These are phyloP conservation scores for Salix viminalis DNA, from an alignment of 345 rosid genomes.

Conservation along the genomic window DNA sequence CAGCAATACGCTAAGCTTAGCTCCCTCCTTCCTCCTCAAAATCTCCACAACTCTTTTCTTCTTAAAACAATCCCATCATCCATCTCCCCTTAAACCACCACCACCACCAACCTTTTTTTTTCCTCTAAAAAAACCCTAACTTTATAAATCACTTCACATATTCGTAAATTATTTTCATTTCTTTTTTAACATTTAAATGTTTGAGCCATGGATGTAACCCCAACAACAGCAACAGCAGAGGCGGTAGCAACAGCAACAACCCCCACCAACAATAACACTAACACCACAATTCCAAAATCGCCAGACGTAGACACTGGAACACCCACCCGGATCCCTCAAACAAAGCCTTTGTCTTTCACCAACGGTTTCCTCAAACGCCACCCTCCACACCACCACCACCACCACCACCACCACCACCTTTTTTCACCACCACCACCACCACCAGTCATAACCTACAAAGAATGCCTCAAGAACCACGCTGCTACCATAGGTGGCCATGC, in stretches of 20 bases:
- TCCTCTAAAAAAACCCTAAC: background rate
- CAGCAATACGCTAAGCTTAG: background rate
- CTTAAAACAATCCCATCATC: background rate
- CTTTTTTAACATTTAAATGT: conserved; percentile 4
- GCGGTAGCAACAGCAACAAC: background rate
- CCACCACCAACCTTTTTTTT: background rate
- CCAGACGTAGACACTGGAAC: conserved; percentile 23
- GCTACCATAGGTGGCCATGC: conserved; percentile 27
- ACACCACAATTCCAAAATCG: conserved; percentile 17
- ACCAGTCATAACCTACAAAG: conserved; percentile 14
- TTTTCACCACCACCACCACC: background rate
- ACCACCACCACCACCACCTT: conserved; percentile 12
- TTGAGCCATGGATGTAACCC: conserved; percentile 26
- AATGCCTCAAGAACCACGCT: conserved; percentile 27
- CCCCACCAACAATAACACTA: conserved; percentile 3
- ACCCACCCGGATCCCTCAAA: conserved; percentile 20
- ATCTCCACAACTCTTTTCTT: background rate
- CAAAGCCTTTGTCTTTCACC: conserved; percentile 20
- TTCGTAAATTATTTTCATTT: background rate
- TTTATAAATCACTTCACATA: background rate
- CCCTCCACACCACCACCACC: conserved; percentile 8
- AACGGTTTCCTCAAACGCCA: conserved; percentile 31
- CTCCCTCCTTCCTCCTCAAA: background rate
- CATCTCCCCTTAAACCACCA: background rate
- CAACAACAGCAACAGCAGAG: background rate